phyloP scores from a whole-genome alignment of 371 early-diverging fungal species.

The Blakeslea trispora region DNA sequence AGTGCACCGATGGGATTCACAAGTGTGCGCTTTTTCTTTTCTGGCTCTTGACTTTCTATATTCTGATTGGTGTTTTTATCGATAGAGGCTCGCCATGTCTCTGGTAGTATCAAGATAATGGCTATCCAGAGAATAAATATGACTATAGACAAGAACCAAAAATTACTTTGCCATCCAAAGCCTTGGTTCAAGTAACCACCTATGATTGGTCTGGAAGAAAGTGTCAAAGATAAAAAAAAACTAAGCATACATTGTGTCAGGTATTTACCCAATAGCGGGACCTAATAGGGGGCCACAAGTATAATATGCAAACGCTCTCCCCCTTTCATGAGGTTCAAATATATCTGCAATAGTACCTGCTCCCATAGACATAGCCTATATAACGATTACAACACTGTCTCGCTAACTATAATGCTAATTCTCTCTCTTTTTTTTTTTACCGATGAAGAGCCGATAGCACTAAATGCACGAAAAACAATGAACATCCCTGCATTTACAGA shows the following conservation, averaged over 20 bases:
- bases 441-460: conserved; percentile 43
- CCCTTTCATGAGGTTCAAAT: conserved; percentile 41
- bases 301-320: conserved; percentile 42
- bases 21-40: conserved; percentile 7
- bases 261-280: conserved; percentile 39
- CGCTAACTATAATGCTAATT: not conserved
- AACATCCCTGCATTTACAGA: conserved; percentile 47
- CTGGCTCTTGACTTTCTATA: not conserved
- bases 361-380: conserved; percentile 44
- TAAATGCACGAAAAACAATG: conserved; percentile 39
- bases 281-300: conserved; percentile 40
- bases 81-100: conserved; percentile 30
- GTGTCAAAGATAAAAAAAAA: not conserved
- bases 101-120: conserved; percentile 44
- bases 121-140: conserved; percentile 26
- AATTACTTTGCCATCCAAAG: conserved; percentile 49
- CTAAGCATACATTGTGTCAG: not conserved
- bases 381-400: not conserved
- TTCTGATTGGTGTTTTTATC: not conserved
- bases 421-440: conserved; percentile 22
- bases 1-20: conserved; percentile 43
- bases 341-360: conserved; percentile 51
- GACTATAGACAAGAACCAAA: conserved; percentile 39
- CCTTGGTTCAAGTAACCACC: conserved; percentile 50
- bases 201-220: conserved; percentile 37